Evolutionary conservation across 805 yeast species (phyloP), one percentile per base, ranked within the genome.

Genomic region (Lipomyces spencermartinsiae): DNA sequence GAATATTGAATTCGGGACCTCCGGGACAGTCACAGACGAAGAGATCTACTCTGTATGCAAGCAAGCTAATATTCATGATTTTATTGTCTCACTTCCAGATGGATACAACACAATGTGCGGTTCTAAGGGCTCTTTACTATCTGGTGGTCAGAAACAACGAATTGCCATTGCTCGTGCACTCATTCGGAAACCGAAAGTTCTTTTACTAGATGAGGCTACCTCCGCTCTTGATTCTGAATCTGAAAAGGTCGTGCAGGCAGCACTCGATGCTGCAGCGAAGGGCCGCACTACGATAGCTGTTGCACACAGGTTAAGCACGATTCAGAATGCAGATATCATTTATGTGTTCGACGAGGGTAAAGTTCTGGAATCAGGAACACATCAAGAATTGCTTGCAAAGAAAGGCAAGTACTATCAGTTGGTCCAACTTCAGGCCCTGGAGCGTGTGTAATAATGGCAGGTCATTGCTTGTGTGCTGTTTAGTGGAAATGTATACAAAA

Each of bases 271-370:
- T 8, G 91, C 89, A 72, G 90, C 90, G 69, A 64, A 78, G 9
- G 80, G 86, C 33, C 86, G 93, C 73, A 89, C 93, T 1, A 87
- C 89, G 55, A 78, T 89, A 71, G 89, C 93, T 74, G 88, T 89
- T 78, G 93, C 93, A 10, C 94, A 89, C 77, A 80, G 94, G 74
- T 81, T 90, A 78, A 84, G 84, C 72, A 86, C 90, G 0, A 87
- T 87, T 68, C 77, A 80, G 59, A 81, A 82, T 65, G 84, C 92
- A 0, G 80, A 83, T 59, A 79, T 79, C 60, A 86, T 89, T 25
- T 81, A 82, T 58, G 82, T 87, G 63, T 75, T 89, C 63, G 80
- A 82, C 59, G 77, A 80, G 56, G 92, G 93, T 19, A 77, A 78
- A 49, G 84, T 89, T 43, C 76, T 78, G 2, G 92, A 89, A 72